Conservation (phyloP, 2,329 filamentous ascomycete genomes). For the Epichloe elymi region DNA sequence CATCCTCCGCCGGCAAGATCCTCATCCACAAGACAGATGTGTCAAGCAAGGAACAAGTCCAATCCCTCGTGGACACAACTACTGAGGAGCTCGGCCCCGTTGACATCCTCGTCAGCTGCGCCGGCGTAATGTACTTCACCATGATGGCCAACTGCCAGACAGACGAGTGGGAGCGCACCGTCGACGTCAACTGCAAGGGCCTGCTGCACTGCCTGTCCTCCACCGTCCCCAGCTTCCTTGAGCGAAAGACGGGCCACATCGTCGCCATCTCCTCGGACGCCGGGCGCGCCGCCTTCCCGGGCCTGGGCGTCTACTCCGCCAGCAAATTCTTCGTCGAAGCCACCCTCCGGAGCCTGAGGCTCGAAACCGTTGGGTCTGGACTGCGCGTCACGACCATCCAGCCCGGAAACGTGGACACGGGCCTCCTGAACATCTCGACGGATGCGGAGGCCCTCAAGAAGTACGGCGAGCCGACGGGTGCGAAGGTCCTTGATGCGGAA, state of each 20-base stretch:
- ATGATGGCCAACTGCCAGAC: slow-evolving; percentile 67
- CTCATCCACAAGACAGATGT: slow-evolving; percentile 61
- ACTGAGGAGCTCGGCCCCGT: slow-evolving; percentile 53
- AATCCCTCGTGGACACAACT: slow-evolving; percentile 47
- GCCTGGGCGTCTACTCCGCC: slow-evolving; percentile 68
- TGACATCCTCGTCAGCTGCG: slow-evolving; percentile 69
- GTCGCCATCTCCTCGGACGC: slow-evolving; percentile 75
- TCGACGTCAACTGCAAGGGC: slow-evolving; percentile 80
- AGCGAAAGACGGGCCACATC: slow-evolving; percentile 56
- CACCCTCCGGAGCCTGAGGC: slow-evolving; percentile 58
- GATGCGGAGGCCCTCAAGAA: slow-evolving; percentile 67
- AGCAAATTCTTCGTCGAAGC: slow-evolving; percentile 80
- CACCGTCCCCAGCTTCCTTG: slow-evolving; percentile 58
- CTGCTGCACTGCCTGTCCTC: slow-evolving; percentile 59
- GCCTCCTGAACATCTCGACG: slow-evolving; percentile 60
- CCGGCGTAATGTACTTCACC: slow-evolving; percentile 80
- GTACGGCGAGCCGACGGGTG: slow-evolving; percentile 62
- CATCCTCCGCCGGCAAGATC: slow-evolving; percentile 46
- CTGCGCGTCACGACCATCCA: slow-evolving; percentile 63
- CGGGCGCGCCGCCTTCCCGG: slow-evolving; percentile 69
- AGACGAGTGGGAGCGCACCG: slow-evolving; percentile 69
- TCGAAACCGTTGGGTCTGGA: slow-evolving; percentile 64
- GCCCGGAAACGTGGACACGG: slow-evolving; percentile 64
- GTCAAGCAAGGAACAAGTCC: slow-evolving; percentile 51
- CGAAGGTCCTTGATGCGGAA: slow-evolving; percentile 58